phyloP scores from a whole-genome alignment of 768 basidiomycete species.

The Daedaleopsis nitida region DNA sequence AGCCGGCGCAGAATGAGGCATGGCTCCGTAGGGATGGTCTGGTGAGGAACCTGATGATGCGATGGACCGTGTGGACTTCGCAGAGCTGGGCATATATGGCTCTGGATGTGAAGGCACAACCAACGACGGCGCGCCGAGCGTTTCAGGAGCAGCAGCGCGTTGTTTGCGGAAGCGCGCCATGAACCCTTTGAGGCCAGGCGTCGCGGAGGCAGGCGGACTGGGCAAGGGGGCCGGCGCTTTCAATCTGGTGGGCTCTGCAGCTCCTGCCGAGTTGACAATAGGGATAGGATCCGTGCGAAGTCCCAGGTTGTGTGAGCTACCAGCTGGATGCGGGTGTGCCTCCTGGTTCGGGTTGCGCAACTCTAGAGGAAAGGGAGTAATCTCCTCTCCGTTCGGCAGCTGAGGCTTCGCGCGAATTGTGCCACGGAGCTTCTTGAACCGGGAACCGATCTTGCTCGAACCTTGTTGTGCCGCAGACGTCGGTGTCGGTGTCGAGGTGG shows the following conservation, averaged over 20 bases:
- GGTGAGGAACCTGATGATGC: constrained; percentile 9
- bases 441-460: constrained; percentile 59
- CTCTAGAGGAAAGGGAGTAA: constrained; percentile 46
- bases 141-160: constrained; percentile 22
- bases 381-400: constrained; percentile 50
- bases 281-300: constrained; percentile 26
- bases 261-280: constrained; percentile 36
- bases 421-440: constrained; percentile 72
- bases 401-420: constrained; percentile 61
- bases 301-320: constrained; percentile 35
- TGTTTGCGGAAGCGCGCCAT: constrained; percentile 72
- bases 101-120: neutral
- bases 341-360: constrained; percentile 34
- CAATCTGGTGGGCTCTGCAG: constrained; percentile 54
- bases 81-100: constrained; percentile 6
- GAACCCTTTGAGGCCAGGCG: constrained; percentile 77
- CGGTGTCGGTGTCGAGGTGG: constrained; percentile 25
- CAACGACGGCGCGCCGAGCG: constrained; percentile 4
- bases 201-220: constrained; percentile 69
- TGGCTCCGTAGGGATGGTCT: constrained; percentile 10
- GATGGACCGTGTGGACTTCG: constrained; percentile 14
- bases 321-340: constrained; percentile 35
- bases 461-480: constrained; percentile 19
- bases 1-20: constrained; percentile 29
- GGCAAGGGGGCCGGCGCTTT: constrained; percentile 47